phyloP scores from a whole-genome alignment of 768 basidiomycete genomes.

The Brasilioporus rufonigricans region DNA sequence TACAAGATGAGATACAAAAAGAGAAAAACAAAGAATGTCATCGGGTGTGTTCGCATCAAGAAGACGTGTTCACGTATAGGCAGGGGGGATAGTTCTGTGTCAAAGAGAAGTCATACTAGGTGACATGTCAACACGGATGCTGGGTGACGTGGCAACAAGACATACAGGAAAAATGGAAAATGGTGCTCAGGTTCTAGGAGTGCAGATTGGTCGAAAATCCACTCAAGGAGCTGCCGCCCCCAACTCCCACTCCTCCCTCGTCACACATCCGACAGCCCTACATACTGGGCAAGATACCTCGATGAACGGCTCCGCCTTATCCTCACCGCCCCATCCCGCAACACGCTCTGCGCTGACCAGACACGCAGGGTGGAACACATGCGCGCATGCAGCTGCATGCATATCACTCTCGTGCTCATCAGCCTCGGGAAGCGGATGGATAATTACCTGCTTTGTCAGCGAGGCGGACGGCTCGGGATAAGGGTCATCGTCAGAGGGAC shows the following conservation, averaged over 20 bases:
- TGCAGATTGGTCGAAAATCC: background rate
- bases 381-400: constrained; percentile 45
- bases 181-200: background rate
- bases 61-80: constrained; percentile 7
- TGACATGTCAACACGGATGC: background rate
- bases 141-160: background rate
- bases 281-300: constrained; percentile 79
- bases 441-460: constrained; percentile 21
- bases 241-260: constrained; percentile 59
- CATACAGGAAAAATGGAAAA: background rate
- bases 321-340: constrained; percentile 58
- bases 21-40: background rate
- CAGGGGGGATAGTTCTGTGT: background rate
- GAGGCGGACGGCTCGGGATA: constrained; percentile 30
- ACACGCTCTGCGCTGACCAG: constrained; percentile 66
- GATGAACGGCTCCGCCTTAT: constrained; percentile 39
- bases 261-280: constrained; percentile 57
- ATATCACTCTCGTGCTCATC: constrained; percentile 15
- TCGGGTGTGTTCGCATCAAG: background rate
- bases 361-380: constrained; percentile 72
- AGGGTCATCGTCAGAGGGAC: constrained; percentile 73
- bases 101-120: background rate
- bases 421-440: constrained; percentile 16
- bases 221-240: constrained; percentile 36
- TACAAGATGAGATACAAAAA: background rate